Percentiles rank a stretch among this genome's conserved stretches.
Evolutionary conservation across 768 basidiomycete species (phyloP).

Genomic region (Lactifluus subvellereus): DNA sequence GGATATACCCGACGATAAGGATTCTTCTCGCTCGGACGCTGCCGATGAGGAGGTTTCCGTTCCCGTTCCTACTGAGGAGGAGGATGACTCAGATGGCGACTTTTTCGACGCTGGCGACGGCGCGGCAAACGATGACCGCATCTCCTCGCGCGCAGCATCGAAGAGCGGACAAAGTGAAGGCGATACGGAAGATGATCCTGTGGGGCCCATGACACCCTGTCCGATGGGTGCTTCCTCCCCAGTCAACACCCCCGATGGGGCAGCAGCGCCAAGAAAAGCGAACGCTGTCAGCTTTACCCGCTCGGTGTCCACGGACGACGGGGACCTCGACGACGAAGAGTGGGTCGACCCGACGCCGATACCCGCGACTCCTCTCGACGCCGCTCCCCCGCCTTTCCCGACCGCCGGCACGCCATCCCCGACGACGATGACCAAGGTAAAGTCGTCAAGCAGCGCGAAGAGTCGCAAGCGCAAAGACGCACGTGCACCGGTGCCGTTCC

Average conservation of each 20-base stretch:
- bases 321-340: constrained; percentile 40
- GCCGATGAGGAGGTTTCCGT: constrained; percentile 26
- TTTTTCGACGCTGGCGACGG: constrained; percentile 44
- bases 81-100: constrained; percentile 40
- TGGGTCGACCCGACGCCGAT: constrained; percentile 68
- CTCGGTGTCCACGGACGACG: constrained; percentile 34
- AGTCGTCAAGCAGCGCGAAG: constrained; percentile 30
- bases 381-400: constrained; percentile 8
- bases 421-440: constrained; percentile 20
- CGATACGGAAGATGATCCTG: constrained; percentile 67
- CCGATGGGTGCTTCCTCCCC: constrained; percentile 32
- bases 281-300: constrained; percentile 31
- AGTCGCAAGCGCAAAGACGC: constrained; percentile 38
- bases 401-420: constrained; percentile 3
- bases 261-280: constrained; percentile 25
- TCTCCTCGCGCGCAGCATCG: constrained; percentile 36
- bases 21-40: constrained; percentile 7
- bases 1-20: constrained; percentile 44
- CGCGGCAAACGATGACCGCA: constrained; percentile 35
- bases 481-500: constrained; percentile 27
- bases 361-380: constrained; percentile 25
- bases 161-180: constrained; percentile 45
- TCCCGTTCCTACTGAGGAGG: constrained; percentile 26
- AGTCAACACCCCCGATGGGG: constrained; percentile 8
- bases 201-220: constrained; percentile 66